A percentile compares a stretch with the other conserved stretches of the same genome.
Evolutionary conservation across 805 yeast species (phyloP).

Genomic region (Geotrichum ghanense): DNA sequence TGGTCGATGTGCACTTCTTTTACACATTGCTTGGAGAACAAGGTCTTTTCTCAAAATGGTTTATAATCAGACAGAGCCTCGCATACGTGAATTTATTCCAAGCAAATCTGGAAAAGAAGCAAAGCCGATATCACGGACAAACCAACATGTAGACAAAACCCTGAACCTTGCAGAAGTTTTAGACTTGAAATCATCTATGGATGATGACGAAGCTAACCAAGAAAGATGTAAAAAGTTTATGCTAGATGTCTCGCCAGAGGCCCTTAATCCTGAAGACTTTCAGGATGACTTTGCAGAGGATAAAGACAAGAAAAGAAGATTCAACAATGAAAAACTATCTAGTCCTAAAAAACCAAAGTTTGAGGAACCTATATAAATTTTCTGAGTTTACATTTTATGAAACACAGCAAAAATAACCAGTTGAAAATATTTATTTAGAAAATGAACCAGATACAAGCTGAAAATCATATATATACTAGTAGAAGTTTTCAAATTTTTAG

Average conservation of each 20-base stretch:
- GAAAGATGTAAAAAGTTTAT: neutral
- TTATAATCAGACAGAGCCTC: constrained; percentile 10
- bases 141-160: neutral
- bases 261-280: neutral
- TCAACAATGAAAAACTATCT: neutral
- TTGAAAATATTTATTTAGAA: no score
- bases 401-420: no score
- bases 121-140: neutral
- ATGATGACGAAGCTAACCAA: neutral
- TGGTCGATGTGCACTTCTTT: constrained; percentile 6
- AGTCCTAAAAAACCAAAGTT: constrained; percentile 1
- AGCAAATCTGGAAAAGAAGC: constrained; percentile 4
- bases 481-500: no score
- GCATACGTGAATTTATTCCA: constrained; percentile 10
- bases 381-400: no score
- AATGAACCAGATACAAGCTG: no score
- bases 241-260: neutral
- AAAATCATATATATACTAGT: no score
- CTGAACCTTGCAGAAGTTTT: neutral
- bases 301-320: neutral
- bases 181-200: neutral
- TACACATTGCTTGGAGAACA: constrained; percentile 6
- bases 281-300: neutral
- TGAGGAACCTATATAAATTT: no score
- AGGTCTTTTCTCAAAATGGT: constrained; percentile 7